These are phyloP conservation scores for Chloromonas sp. DNA, from an alignment of 163 green algal genomes.

Conservation along the genomic window DNA sequence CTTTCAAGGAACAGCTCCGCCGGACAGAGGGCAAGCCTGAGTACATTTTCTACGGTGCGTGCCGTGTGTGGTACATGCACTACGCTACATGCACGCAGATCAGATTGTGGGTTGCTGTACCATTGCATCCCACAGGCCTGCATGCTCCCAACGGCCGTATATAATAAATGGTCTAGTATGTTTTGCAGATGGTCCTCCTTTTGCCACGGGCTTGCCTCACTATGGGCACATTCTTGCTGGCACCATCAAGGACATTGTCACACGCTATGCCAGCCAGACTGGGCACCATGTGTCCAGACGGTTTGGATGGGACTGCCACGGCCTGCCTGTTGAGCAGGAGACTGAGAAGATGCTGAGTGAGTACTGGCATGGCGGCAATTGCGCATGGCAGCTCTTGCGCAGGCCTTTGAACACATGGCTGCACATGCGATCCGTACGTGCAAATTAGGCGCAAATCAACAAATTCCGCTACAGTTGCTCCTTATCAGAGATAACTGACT, in stretches of 20 bases:
- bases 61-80: neutral
- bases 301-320: slow-evolving; percentile 99
- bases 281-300: slow-evolving; percentile 85
- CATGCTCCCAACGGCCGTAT: neutral
- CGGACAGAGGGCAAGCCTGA: slow-evolving; percentile 81
- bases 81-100: neutral
- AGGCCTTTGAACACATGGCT: too few species aligned
- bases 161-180: neutral
- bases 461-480: too few species aligned
- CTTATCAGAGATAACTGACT: too few species aligned
- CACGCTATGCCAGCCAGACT: slow-evolving; percentile 80
- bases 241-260: slow-evolving; percentile 99
- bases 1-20: slow-evolving; percentile 85
- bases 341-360: slow-evolving; percentile 97
- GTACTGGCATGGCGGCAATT: slow-evolving; percentile 8
- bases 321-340: slow-evolving; percentile 97
- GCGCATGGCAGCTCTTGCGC: too few species aligned
- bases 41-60: slow-evolving; percentile 82
- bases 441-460: too few species aligned
- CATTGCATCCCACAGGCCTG: neutral
- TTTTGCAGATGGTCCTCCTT: slow-evolving; percentile 81
- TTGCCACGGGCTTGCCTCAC: slow-evolving; percentile 95
- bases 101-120: neutral
- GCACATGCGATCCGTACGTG: too few species aligned
- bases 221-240: slow-evolving; percentile 98